Conservation (phyloP, 1,284 basidiomycete species). For the Heterobasidion irregulare region DNA sequence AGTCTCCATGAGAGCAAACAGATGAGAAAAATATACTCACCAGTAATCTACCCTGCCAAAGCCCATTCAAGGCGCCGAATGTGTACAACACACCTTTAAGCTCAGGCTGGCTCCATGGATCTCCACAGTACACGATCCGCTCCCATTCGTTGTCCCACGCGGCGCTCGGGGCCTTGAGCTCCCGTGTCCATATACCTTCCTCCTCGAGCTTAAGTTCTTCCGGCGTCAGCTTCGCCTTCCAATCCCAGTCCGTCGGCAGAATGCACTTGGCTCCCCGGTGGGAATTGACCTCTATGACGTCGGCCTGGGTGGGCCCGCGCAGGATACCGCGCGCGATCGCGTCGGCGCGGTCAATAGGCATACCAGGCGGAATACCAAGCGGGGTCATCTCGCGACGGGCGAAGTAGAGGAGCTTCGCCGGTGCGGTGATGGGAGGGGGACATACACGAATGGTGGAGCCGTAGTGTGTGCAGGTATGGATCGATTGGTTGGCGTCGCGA, state of each 20-base stretch:
- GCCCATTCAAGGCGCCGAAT: conserved; percentile 40
- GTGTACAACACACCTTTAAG: conserved; percentile 39
- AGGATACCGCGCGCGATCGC: conserved; percentile 23
- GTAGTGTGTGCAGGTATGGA: conserved; percentile 29
- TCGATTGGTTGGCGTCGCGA: conserved; percentile 23
- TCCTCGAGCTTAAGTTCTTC: conserved; percentile 19
- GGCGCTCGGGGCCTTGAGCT: conserved; percentile 24
- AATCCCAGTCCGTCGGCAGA: conserved; percentile 29
- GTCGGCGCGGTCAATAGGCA: conserved; percentile 38
- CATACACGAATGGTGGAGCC: conserved; percentile 27
- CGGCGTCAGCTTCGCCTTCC: conserved; percentile 23
- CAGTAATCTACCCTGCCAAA: conserved; percentile 53
- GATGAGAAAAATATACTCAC: conserved; percentile 25
- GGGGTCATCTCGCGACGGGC: conserved; percentile 43
- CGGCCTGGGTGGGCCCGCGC: conserved; percentile 43
- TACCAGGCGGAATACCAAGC: conserved; percentile 33
- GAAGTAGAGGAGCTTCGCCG: conserved; percentile 58
- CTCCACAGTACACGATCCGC: conserved; percentile 40
- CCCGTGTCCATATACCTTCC: conserved; percentile 17
- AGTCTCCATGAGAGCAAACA: not conserved
- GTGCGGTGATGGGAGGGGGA: conserved; percentile 41
- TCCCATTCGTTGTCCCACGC: conserved; percentile 56
- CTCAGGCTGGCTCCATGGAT: conserved; percentile 28
- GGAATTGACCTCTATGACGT: conserved; percentile 51
- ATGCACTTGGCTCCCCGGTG: conserved; percentile 24